Percentiles rank a stretch among this genome's conserved stretches.
Conservation (phyloP, 306 rosid species). For the Lathyrus aphaca region DNA sequence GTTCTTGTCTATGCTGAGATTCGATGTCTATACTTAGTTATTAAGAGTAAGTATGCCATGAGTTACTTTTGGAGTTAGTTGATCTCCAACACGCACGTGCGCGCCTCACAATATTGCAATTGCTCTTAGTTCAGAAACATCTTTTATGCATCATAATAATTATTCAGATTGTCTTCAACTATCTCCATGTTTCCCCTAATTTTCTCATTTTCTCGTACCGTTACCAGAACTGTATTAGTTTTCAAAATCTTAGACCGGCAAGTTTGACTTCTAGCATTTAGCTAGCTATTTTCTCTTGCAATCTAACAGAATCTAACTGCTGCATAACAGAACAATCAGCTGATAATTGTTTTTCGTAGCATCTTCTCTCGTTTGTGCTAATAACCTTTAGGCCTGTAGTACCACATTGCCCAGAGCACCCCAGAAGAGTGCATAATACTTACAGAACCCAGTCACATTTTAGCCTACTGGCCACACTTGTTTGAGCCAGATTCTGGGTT, state of each 20-base stretch:
- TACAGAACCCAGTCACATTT: too few relatives aligned
- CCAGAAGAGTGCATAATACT: not conserved
- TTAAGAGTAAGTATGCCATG: not conserved
- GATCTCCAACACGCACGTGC: not conserved
- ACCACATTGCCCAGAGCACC: not conserved
- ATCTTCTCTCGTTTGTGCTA: not conserved
- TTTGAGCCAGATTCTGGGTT: too few relatives aligned
- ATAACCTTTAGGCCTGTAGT: too few relatives aligned
- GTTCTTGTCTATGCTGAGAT: not conserved
- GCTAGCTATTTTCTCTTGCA: not conserved
- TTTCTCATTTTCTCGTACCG: not conserved
- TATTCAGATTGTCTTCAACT: not conserved
- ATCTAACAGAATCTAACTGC: not conserved
- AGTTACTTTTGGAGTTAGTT: not conserved
- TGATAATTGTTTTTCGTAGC: constrained; percentile 2
- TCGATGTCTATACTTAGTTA: not conserved
- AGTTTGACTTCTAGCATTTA: not conserved
- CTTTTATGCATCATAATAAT: not conserved
- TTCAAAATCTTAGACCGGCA: not conserved
- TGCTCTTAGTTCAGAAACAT: not conserved
- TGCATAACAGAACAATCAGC: not conserved
- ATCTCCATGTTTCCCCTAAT: not conserved
- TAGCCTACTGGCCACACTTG: too few relatives aligned
- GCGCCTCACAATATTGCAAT: not conserved
- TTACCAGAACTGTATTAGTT: not conserved